A percentile compares a stretch with the other conserved stretches of the same genome.
Evolutionary conservation across 768 basidiomycete species (phyloP).

Genomic region (Multifurca ochricompacta): DNA sequence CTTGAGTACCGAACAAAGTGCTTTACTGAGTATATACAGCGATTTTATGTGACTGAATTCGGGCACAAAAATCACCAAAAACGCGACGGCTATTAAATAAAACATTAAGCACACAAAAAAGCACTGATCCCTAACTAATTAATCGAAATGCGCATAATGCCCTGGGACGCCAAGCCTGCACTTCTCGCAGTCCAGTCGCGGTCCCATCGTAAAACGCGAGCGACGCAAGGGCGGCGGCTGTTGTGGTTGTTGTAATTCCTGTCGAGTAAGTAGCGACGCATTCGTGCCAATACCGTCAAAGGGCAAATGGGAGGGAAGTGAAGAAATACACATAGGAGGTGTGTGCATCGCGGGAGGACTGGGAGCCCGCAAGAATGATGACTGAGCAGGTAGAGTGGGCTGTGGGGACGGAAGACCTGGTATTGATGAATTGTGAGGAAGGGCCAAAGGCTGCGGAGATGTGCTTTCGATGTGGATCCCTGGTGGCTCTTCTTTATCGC

Average conservation of each 20-base stretch:
- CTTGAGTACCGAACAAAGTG: too few relatives aligned
- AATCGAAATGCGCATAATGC: slow-evolving; percentile 64
- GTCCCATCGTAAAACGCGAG: slow-evolving; percentile 62
- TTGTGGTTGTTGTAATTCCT: slow-evolving; percentile 17
- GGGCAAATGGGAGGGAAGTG: slow-evolving; percentile 1
- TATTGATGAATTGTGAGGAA: not conserved
- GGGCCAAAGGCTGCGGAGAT: slow-evolving; percentile 23
- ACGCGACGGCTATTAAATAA: not conserved
- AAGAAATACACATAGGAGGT: not conserved
- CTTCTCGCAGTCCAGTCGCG: slow-evolving; percentile 59
- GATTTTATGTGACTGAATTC: too few relatives aligned
- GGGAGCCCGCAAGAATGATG: not conserved
- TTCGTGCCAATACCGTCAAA: slow-evolving; percentile 20
- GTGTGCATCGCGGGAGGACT: slow-evolving; percentile 1
- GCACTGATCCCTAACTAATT: slow-evolving; percentile 3
- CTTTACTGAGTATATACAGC: too few relatives aligned
- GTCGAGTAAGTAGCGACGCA: not conserved
- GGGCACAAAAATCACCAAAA: not conserved
- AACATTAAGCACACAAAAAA: not conserved
- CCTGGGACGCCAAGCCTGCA: slow-evolving; percentile 60
- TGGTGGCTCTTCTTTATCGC: slow-evolving; percentile 10
- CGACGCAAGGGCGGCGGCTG: slow-evolving; percentile 27
- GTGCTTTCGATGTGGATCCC: slow-evolving; percentile 23
- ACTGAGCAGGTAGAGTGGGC: not conserved
- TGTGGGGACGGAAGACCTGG: not conserved